Conservation (phyloP, 495 filamentous ascomycete species). For the Penicillium paxilli region DNA sequence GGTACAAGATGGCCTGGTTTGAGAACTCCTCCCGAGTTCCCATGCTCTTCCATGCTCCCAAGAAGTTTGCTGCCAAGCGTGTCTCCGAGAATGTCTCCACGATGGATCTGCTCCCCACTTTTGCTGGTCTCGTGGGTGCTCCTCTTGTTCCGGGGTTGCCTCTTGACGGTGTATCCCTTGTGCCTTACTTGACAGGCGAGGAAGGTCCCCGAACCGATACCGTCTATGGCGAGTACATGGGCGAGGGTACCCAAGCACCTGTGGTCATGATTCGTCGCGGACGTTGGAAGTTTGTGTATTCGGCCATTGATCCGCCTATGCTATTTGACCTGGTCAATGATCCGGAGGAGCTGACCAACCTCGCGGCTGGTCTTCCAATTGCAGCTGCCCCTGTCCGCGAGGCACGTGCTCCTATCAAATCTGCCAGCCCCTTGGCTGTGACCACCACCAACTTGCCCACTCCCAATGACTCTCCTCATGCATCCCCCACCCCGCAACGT, state of each 20-base stretch:
- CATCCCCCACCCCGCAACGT: conserved; percentile 32
- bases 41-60: conserved; percentile 72
- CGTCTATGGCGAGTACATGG: conserved; percentile 85
- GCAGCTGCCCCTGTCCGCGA: conserved; percentile 14
- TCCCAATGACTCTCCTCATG: conserved; percentile 35
- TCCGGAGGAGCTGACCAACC: conserved; percentile 71
- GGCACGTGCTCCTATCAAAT: conserved; percentile 13
- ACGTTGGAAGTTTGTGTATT: conserved; percentile 80
- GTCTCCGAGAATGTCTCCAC: conserved; percentile 80
- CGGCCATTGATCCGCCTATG: conserved; percentile 75
- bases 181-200: conserved; percentile 66
- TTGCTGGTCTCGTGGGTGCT: conserved; percentile 74
- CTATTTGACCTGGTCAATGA: conserved; percentile 74
- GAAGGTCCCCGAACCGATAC: conserved; percentile 61
- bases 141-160: conserved; percentile 62
- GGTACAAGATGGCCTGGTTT: conserved; percentile 95
- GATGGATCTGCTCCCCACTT: conserved; percentile 80
- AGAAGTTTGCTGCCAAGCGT: conserved; percentile 63
- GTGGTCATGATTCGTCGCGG: conserved; percentile 90
- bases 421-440: conserved; percentile 8
- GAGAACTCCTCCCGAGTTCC: conserved; percentile 83
- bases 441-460: conserved; percentile 37
- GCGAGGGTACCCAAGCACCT: conserved; percentile 80
- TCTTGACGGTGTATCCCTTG: conserved; percentile 73
- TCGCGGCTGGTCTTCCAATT: conserved; percentile 49